These are phyloP conservation scores for Peltaster fructicola DNA, from an alignment of 2,329 filamentous ascomycete genomes.

Conservation along the genomic window DNA sequence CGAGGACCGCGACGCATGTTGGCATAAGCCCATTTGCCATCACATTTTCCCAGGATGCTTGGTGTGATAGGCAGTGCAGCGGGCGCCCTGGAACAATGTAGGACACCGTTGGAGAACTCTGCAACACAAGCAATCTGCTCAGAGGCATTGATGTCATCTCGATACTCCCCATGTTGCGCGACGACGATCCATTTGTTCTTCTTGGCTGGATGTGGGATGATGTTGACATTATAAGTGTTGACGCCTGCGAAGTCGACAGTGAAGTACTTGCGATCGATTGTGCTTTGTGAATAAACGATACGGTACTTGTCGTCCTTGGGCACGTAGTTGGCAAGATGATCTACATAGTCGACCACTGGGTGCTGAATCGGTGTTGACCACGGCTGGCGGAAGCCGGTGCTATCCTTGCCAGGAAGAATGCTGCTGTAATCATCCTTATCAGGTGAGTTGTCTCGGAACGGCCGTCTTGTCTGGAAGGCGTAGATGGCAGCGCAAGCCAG, in stretches of 20 bases:
- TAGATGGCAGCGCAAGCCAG: too few relatives aligned
- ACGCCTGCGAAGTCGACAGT: constrained; percentile 29
- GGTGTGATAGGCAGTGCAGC: constrained; percentile 29
- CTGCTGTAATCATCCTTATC: too few relatives aligned
- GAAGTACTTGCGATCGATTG: constrained; percentile 31
- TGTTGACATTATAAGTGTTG: constrained; percentile 35
- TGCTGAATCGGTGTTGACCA: too few relatives aligned
- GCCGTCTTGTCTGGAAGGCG: too few relatives aligned
- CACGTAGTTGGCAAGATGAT: too few relatives aligned
- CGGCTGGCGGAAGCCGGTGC: too few relatives aligned
- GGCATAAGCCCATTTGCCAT: constrained; percentile 25
- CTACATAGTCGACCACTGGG: too few relatives aligned
- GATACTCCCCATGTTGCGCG: constrained; percentile 26
- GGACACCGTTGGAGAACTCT: constrained; percentile 23
- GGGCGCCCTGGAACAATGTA: constrained; percentile 28
- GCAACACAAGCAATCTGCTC: constrained; percentile 36
- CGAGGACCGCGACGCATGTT: constrained; percentile 35
- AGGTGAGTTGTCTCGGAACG: too few relatives aligned
- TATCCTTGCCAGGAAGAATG: too few relatives aligned
- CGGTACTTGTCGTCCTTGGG: constrained; percentile 1
- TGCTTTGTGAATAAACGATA: constrained; percentile 31
- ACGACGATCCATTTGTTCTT: constrained; percentile 34
- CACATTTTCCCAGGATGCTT: constrained; percentile 21
- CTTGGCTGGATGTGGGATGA: constrained; percentile 36
- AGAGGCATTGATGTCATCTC: constrained; percentile 13